These are phyloP conservation scores for Globisporangium barbulae DNA, from an alignment of 352 stramenopile genomes.

Conservation along the genomic window DNA sequence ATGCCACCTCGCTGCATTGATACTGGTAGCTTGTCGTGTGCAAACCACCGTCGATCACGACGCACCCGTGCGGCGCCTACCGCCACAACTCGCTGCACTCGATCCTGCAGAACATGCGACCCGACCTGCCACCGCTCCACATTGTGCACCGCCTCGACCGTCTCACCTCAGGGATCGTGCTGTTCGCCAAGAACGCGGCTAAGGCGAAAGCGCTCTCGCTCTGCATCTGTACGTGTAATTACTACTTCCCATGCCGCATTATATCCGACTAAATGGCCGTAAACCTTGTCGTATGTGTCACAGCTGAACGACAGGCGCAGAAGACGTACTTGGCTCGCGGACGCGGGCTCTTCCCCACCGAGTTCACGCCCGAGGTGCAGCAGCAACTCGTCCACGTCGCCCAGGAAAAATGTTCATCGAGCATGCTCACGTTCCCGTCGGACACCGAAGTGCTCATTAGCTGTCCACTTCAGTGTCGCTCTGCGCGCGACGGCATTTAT, in stretches of 20 bases:
- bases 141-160: conserved; percentile 96
- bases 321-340: conserved; percentile 97
- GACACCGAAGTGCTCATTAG: conserved; percentile 61
- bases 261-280: background rate
- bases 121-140: conserved; percentile 68
- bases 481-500: conserved; percentile 79
- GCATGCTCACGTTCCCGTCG: conserved; percentile 50
- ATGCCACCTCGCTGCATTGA: background rate
- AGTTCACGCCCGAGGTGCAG: conserved; percentile 34
- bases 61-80: conserved; percentile 94
- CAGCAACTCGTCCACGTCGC: conserved; percentile 36
- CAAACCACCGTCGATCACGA: conserved; percentile 92
- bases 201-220: conserved; percentile 73
- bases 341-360: conserved; percentile 78
- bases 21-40: conserved; percentile 66
- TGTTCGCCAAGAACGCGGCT: conserved; percentile 73
- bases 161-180: conserved; percentile 91
- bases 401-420: conserved; percentile 41
- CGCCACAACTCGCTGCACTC: conserved; percentile 93
- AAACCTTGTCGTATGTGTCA: background rate
- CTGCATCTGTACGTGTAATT: conserved; percentile 54
- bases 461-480: conserved; percentile 80
- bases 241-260: background rate
- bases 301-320: conserved; percentile 77
- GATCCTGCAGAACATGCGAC: conserved; percentile 69